phyloP scores from a whole-genome alignment of 768 basidiomycete genomes.

The Botryobasidium botryosum region DNA sequence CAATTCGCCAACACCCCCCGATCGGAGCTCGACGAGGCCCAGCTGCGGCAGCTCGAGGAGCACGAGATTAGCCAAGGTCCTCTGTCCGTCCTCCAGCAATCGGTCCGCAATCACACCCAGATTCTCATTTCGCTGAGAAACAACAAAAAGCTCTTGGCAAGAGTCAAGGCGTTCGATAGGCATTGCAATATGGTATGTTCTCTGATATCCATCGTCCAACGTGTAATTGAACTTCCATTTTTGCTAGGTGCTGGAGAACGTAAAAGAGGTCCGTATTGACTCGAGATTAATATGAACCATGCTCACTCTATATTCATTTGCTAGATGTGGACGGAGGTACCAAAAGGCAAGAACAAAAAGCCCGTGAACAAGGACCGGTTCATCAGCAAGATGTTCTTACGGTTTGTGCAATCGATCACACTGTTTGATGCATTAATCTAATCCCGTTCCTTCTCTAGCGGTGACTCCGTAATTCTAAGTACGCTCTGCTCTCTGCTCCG shows the following conservation, averaged over 20 bases:
- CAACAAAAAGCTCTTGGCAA: conserved; percentile 91
- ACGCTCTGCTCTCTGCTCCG: conserved; percentile 11
- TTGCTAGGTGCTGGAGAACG: conserved; percentile 80
- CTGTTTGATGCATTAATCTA: conserved; percentile 9
- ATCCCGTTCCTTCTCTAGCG: conserved; percentile 30
- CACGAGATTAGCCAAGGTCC: conserved; percentile 99
- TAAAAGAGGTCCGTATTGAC: conserved; percentile 64
- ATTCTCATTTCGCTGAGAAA: conserved; percentile 93
- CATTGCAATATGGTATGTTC: conserved; percentile 90
- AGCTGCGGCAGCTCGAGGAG: conserved; percentile 89
- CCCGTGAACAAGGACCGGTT: conserved; percentile 98
- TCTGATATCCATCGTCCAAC: neutral
- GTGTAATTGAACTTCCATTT: conserved; percentile 7
- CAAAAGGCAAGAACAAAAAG: conserved; percentile 97
- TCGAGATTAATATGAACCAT: neutral
- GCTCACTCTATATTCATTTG: conserved; percentile 6
- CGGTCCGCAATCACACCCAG: conserved; percentile 94
- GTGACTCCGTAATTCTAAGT: conserved; percentile 97
- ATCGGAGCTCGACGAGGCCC: conserved; percentile 93
- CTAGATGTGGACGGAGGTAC: conserved; percentile 98
- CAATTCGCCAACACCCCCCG: conserved; percentile 95
- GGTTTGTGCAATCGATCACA: conserved; percentile 29
- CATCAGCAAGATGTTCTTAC: conserved; percentile 97
- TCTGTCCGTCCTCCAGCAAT: conserved; percentile 87
- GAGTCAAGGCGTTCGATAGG: conserved; percentile 96